Evolutionary conservation across 2,329 filamentous ascomycete genomes (phyloP), one percentile per base, ranked within the genome.

Genomic region (Ascochyta pisi): DNA sequence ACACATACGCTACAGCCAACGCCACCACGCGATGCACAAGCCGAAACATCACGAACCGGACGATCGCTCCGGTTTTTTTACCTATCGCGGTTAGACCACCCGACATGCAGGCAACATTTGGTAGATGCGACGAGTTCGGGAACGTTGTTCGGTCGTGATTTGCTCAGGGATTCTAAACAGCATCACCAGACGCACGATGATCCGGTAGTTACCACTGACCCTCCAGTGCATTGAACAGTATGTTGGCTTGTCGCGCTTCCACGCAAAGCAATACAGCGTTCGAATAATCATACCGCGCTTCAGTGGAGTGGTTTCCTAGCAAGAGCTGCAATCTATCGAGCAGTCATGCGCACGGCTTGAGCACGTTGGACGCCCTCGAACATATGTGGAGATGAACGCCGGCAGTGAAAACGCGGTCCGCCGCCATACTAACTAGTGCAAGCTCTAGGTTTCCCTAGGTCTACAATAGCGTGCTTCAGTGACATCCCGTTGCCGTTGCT

Each of bases 381-480:
- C n/a, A 27, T 22, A 16, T 40, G 44, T 47, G 38, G 38, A 39
- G 16, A 22, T 15, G 8, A 27, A 42, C 35, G 24, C 33, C 50
- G 50, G 39, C 51, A 48, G 26, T 49, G 24, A 47, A 26, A 26
- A 26, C 9, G 24, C 33, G 22, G 35, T 22, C 39, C 39, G 12
- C 44, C 33, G 39, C 39, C 44, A 33, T 22, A 39, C 8, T n/a
- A 6, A 2, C 19, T 50, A 50, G 52, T 34, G 40, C 26, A 16
- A 33, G 40, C 3, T 29, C 27, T 40, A 43, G 43, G 22, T 40
- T 35, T 26, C 13, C 33, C 37, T 22, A 19, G 45, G 39, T 49
- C 39, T 39, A 44, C 26, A 26, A 13, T 54, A 54, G 45, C 26
- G 39, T 42, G 39, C 44, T 48, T 48, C 44, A 48, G 39, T 54